phyloP scores from a whole-genome alignment of 495 filamentous ascomycete species.

The Tuber umbilicatum region DNA sequence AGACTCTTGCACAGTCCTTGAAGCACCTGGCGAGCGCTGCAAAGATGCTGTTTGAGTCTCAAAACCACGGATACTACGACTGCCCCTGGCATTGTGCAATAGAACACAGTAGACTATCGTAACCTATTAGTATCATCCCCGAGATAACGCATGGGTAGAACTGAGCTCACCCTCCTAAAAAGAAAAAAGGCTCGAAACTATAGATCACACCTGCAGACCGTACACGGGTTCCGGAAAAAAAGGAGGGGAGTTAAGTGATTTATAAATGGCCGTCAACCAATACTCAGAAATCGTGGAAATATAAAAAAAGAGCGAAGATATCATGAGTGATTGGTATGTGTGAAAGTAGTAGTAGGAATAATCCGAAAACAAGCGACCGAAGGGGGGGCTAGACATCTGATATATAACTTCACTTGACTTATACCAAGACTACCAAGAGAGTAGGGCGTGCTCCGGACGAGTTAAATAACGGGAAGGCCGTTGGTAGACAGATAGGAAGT shows the following conservation, averaged over 20 bases:
- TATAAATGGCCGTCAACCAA: neutral
- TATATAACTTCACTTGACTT: neutral
- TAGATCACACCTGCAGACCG: neutral
- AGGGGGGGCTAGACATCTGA: neutral
- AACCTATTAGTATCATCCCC: neutral
- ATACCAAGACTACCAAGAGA: neutral
- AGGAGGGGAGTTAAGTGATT: neutral
- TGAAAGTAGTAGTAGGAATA: neutral
- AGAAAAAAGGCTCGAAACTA: neutral
- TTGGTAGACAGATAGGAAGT: neutral
- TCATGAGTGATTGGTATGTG: neutral
- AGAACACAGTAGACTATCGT: neutral
- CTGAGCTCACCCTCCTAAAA: neutral
- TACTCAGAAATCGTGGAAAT: neutral
- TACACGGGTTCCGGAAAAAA: neutral
- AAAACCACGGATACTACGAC: neutral
- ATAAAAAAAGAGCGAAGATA: neutral
- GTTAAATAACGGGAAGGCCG: neutral
- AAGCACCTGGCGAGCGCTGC: conserved; percentile 8
- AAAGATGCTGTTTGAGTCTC: conserved; percentile 14
- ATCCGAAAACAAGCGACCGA: neutral
- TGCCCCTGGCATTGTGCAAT: neutral
- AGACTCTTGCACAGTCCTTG: conserved; percentile 21
- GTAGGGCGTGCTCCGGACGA: neutral
- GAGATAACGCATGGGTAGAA: neutral